phyloP scores from a whole-genome alignment of 345 rosid species.

The Firmiana major region DNA sequence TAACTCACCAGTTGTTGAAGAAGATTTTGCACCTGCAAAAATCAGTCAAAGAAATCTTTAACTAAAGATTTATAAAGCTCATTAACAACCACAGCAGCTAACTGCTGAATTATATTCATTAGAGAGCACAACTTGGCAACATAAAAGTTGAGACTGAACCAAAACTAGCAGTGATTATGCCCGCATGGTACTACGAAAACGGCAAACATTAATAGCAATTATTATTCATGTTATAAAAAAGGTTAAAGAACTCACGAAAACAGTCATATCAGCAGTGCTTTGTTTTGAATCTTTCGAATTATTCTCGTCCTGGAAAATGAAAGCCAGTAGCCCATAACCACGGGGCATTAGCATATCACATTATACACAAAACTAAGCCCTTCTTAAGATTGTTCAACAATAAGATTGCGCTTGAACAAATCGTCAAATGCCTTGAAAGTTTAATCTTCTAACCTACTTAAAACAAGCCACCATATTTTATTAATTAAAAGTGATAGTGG shows the following conservation, averaged over 20 bases:
- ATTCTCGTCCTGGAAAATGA: constrained; percentile 56
- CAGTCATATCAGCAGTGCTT: constrained; percentile 64
- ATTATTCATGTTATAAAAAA: not conserved
- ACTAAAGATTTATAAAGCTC: not conserved
- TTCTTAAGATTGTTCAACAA: not conserved
- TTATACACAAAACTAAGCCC: not conserved
- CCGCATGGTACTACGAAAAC: not conserved
- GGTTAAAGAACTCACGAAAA: constrained; percentile 44
- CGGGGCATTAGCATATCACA: not conserved
- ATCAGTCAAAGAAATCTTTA: constrained; percentile 7
- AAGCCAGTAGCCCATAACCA: not conserved
- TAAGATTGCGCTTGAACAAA: not conserved
- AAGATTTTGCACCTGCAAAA: constrained; percentile 66
- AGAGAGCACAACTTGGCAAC: too few relatives aligned
- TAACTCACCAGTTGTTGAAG: constrained; percentile 66
- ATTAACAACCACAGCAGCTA: not conserved
- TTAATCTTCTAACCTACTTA: not conserved
- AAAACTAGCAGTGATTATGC: not conserved
- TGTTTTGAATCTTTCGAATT: constrained; percentile 71
- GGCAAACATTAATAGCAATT: not conserved
- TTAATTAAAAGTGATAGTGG: not conserved
- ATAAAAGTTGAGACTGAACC: not conserved
- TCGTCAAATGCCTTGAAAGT: not conserved
- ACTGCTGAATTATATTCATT: not conserved
- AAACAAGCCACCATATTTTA: not conserved